Conservation (phyloP, 805 yeast species). For the Candida insectorum region DNA sequence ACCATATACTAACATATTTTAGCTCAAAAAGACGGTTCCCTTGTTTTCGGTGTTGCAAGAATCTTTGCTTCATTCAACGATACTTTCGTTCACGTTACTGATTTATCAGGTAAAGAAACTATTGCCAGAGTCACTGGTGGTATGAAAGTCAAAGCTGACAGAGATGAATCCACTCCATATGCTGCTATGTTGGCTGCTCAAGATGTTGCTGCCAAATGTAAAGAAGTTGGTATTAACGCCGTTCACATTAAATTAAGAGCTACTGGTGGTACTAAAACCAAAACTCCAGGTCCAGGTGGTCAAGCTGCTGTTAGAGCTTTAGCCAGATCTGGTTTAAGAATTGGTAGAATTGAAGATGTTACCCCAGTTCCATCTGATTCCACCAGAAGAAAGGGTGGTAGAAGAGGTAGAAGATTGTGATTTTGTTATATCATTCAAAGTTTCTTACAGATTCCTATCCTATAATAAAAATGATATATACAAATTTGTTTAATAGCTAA, state of each 20-base stretch:
- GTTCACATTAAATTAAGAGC: conserved; percentile 99
- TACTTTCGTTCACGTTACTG: conserved; percentile 99
- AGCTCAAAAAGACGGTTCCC: conserved; percentile 73
- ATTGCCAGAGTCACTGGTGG: conserved; percentile 99
- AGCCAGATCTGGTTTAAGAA: conserved; percentile 99
- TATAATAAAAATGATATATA: conserved; percentile 2
- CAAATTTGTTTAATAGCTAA: conserved; percentile 7
- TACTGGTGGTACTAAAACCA: conserved; percentile 99
- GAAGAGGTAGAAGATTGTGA: conserved; percentile 99
- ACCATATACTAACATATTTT: conserved; percentile 17
- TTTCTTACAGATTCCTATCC: conserved; percentile 3
- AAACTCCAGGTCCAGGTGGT: conserved; percentile 99
- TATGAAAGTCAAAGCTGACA: conserved; percentile 99
- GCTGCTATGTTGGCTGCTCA: conserved; percentile 99
- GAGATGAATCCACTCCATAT: conserved; percentile 99
- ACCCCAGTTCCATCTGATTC: conserved; percentile 99
- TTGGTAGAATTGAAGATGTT: conserved; percentile 99
- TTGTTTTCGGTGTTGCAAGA: conserved; percentile 99
- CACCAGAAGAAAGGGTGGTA: conserved; percentile 99
- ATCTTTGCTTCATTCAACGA: conserved; percentile 99
- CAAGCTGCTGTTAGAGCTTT: conserved; percentile 98
- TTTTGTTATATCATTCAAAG: conserved; percentile 10
- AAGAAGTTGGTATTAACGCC: conserved; percentile 99
- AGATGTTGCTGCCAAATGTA: conserved; percentile 98
- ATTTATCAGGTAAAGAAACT: conserved; percentile 99